phyloP scores from a whole-genome alignment of 2,329 filamentous ascomycete species.

The Emericellopsis cladophorae region DNA sequence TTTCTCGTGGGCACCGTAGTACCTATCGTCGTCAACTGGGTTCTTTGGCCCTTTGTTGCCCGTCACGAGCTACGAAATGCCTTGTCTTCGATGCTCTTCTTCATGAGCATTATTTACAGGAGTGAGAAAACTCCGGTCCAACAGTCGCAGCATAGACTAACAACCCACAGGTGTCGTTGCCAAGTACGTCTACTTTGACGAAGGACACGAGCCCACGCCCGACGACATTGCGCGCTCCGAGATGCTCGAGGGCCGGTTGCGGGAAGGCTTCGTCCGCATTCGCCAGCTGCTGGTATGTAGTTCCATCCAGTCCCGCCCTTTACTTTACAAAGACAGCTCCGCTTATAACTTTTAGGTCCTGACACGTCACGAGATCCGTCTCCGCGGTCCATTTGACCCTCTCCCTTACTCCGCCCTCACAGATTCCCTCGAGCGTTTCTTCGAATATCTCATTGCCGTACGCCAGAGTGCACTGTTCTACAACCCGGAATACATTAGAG shows the following conservation, averaged over 20 bases:
- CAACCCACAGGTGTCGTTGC: constrained; percentile 30
- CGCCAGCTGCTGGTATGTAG: constrained; percentile 39
- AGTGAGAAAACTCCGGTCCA: constrained; percentile 15
- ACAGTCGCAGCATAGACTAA: background rate
- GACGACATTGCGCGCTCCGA: constrained; percentile 40
- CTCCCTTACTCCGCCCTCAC: constrained; percentile 43
- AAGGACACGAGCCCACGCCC: constrained; percentile 35
- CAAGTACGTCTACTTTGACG: constrained; percentile 46
- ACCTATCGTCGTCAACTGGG: constrained; percentile 43
- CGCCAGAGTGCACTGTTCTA: constrained; percentile 46
- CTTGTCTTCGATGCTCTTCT: constrained; percentile 42
- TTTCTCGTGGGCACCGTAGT: constrained; percentile 40
- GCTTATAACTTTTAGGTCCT: constrained; percentile 20
- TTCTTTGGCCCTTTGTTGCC: constrained; percentile 49
- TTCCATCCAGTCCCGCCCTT: background rate
- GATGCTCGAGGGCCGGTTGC: constrained; percentile 44
- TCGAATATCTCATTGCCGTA: constrained; percentile 44
- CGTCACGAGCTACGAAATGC: constrained; percentile 44
- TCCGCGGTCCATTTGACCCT: constrained; percentile 43
- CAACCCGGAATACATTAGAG: constrained; percentile 36
- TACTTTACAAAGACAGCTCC: background rate
- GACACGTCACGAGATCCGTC: constrained; percentile 45
- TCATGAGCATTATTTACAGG: constrained; percentile 44
- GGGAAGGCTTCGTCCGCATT: constrained; percentile 46
- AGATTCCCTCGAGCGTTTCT: constrained; percentile 42